phyloP scores from a whole-genome alignment of 495 filamentous ascomycete genomes.

The Trichoderma virens region DNA sequence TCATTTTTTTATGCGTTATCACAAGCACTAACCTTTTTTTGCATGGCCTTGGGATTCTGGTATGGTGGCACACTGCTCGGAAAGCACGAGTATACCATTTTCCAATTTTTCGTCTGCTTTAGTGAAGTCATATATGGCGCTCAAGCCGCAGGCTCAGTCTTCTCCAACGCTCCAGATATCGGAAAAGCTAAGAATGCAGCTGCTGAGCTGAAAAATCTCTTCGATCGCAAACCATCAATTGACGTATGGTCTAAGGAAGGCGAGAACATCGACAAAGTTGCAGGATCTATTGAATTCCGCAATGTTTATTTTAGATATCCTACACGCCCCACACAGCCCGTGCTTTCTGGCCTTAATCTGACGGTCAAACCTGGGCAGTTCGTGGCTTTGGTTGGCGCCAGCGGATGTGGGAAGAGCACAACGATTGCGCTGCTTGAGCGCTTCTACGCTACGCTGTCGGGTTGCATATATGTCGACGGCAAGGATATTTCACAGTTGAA shows the following conservation, averaged over 20 bases:
- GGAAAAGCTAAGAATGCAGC: constrained; percentile 30
- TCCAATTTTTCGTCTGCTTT: constrained; percentile 84
- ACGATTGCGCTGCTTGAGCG: constrained; percentile 60
- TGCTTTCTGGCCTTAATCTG: constrained; percentile 48
- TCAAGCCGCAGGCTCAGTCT: constrained; percentile 32
- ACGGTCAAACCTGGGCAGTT: constrained; percentile 61
- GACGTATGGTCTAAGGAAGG: constrained; percentile 69
- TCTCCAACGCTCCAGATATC: constrained; percentile 32
- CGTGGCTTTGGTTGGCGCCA: constrained; percentile 57
- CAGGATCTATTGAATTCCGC: constrained; percentile 48
- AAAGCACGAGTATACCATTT: constrained; percentile 57
- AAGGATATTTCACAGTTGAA: constrained; percentile 41
- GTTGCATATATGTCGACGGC: constrained; percentile 51
- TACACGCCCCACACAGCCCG: constrained; percentile 45
- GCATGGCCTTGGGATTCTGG: constrained; percentile 76
- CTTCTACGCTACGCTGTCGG: constrained; percentile 57
- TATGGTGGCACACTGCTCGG: constrained; percentile 71
- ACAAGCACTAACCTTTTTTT: constrained; percentile 73
- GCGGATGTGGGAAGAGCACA: constrained; percentile 70
- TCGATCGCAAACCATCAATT: constrained; percentile 29
- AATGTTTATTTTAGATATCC: constrained; percentile 57
- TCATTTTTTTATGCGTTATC: constrained; percentile 28
- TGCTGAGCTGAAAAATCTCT: constrained; percentile 29
- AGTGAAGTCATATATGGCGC: constrained; percentile 34
- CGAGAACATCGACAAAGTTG: constrained; percentile 44